Base-by-base conservation (phyloP, 2,329 filamentous ascomycete genomes). In the Aspergillus sp. region DNA sequence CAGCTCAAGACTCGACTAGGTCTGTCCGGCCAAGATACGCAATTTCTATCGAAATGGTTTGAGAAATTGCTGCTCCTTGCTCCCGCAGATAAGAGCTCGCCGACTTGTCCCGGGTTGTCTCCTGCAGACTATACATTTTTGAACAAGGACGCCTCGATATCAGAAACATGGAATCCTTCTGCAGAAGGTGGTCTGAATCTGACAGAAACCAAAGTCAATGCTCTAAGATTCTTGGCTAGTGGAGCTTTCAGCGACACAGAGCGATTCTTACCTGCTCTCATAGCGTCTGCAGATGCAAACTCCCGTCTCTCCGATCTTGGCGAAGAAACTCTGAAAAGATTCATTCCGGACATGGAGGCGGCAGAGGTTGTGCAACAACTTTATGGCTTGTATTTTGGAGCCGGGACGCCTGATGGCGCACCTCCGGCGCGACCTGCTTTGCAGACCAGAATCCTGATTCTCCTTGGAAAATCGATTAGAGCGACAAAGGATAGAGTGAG, bases 241-340 rank as follows among this genome's bases (percentile, higher is more conserved):
- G 92, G 91, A 4, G 88, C 93, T 6, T 98, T 99, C 75, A 88
- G 81, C 0, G 92, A 97, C 62, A 78, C 86, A 0, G 91, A 98
- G 71, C 88, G 92, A 32, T 92, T 97, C 68, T 75, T 97, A 11
- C 90, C 94, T 0, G 90, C 92, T 0, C 77, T 98, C 1, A 92
- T 90, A 72, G 92, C 93, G 5, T 89, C 92, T 25, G 88, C 92
- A 0, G 93, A 93, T 75, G 80, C 88, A 1, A 95, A 97, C 65
- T 91, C 88, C 38, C 86, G 89, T 8, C 88, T 97, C 39, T 88
- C 90, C 10, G 87, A 90, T n/a, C 80, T 91, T n/a, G 94, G 91
- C 0, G 92, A 97, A 59, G 92, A 96, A 68, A 86, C 96, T 52
- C 77, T 98, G 65, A 99, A 97, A 76, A 84, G 93, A 65, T 90